Base-by-base conservation (phyloP, 2,329 filamentous ascomycete species). In the Raffaelea albimanens region DNA sequence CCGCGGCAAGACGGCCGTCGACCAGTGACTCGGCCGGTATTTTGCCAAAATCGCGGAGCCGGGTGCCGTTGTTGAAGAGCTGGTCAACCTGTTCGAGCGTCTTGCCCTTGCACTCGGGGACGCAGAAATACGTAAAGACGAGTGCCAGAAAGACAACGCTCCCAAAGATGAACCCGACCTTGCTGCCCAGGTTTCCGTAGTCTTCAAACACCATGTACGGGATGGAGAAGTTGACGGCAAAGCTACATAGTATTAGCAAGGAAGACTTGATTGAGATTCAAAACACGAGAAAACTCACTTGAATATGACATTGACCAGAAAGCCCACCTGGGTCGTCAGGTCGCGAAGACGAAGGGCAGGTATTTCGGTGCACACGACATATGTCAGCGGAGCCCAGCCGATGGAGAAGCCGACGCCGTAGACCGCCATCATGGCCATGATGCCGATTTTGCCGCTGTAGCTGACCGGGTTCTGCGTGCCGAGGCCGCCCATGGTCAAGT, bases 401-500 rank as follows among this genome's bases (percentile, higher is more conserved):
- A 62, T 52, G 29, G 50, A 54, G 50, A 61, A 64, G 18, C 59
- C 60, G 34, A 61, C 50, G 21, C 45, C 52, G 33, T 59, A 65
- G 5, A 68, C 33, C 18, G 56, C 58, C 38, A 62, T 52, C 53
- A 62, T 61, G 20, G 61, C 59, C 10, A 66, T 46, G 46, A 48
- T 41, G 46, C 34, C 46, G 1, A 16, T 18, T 23, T 45, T 43
- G 39, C 21, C 18, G 22, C 20, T 19, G 22, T 4, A 38, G 44
- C 3, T 20, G 36, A n/a, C 18, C 39, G 45, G 1, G 7, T 40
- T 19, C 21, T 45, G 33, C 2, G 59, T 59, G 14, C 64, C 65
- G 10, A 67, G 54, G 2, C 58, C 63, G 21, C 62, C 66, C 63
- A 68, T 66, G 7, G 60, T 59, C 18, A 67, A 55, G 2, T 66